phyloP scores from a whole-genome alignment of 164 flowering plant genomes.

The Cinnamomum chago region DNA sequence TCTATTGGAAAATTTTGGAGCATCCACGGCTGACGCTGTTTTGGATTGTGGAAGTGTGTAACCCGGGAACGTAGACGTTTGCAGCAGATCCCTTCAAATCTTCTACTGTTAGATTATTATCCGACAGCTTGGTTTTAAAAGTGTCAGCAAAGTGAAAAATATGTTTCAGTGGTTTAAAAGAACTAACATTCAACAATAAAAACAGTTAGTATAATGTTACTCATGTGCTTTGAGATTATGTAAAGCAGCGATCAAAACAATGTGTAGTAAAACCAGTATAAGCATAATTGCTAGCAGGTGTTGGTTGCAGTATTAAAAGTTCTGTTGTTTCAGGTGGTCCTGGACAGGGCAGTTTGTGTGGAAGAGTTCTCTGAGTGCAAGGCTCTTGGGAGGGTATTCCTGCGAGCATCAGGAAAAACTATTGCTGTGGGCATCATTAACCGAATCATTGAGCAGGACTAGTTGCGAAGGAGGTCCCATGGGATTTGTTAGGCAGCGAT shows the following conservation, averaged over 20 bases:
- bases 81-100: too few relatives aligned
- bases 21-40: too few relatives aligned
- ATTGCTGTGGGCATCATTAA: constrained; percentile 77
- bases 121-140: too few relatives aligned
- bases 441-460: constrained; percentile 30
- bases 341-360: constrained; percentile 65
- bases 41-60: too few relatives aligned
- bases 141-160: too few relatives aligned
- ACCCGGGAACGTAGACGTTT: too few relatives aligned
- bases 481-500: not conserved
- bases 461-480: not conserved
- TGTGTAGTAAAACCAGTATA: not conserved
- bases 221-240: not conserved
- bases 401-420: constrained; percentile 76
- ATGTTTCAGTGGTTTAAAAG: not conserved
- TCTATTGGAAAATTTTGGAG: too few relatives aligned
- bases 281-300: not conserved
- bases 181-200: not conserved
- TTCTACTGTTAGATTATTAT: too few relatives aligned
- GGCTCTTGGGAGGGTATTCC: constrained; percentile 78
- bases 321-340: constrained; percentile 47
- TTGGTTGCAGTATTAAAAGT: not conserved
- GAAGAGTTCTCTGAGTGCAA: constrained; percentile 61
- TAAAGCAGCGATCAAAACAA: not conserved
- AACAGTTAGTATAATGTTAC: not conserved